phyloP scores from a whole-genome alignment of 2,329 filamentous ascomycete genomes.

The Pyrenophora tritici-repentis region DNA sequence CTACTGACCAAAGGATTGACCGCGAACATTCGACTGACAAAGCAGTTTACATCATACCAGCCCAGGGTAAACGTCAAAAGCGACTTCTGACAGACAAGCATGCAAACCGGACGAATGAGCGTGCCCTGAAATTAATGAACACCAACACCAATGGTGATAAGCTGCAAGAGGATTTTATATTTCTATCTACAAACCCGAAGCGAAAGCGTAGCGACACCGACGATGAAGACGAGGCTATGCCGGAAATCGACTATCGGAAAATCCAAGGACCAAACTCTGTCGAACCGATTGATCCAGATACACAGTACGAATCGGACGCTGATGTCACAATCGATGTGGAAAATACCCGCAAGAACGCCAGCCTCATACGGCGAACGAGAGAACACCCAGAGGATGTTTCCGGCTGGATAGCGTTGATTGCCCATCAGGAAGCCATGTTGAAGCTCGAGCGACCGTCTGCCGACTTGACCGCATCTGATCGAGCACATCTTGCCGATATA shows the following conservation, averaged over 20 bases:
- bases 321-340: slow-evolving; percentile 27
- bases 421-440: slow-evolving; percentile 74
- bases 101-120: slow-evolving; percentile 25
- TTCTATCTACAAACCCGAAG: slow-evolving; percentile 26
- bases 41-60: slow-evolving; percentile 43
- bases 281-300: slow-evolving; percentile 44
- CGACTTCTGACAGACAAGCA: slow-evolving; percentile 51
- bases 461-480: slow-evolving; percentile 63
- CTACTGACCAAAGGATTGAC: slow-evolving; percentile 67
- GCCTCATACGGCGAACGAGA: slow-evolving; percentile 68
- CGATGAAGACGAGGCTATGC: slow-evolving; percentile 14
- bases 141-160: slow-evolving; percentile 1
- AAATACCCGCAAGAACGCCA: slow-evolving; percentile 59
- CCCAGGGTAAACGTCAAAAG: slow-evolving; percentile 51
- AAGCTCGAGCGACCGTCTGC: slow-evolving; percentile 52
- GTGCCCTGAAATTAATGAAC: slow-evolving; percentile 37
- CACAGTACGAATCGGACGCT: slow-evolving; percentile 39
- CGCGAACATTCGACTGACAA: slow-evolving; percentile 63
- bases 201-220: slow-evolving; percentile 26
- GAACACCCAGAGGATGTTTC: slow-evolving; percentile 68
- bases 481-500: slow-evolving; percentile 73
- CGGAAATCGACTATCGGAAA: slow-evolving; percentile 45
- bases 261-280: slow-evolving; percentile 33
- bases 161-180: slow-evolving; percentile 37
- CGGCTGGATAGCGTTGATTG: slow-evolving; percentile 78